phyloP scores from a whole-genome alignment of 1,284 basidiomycete species.

The Ustilago vetiveriae region DNA sequence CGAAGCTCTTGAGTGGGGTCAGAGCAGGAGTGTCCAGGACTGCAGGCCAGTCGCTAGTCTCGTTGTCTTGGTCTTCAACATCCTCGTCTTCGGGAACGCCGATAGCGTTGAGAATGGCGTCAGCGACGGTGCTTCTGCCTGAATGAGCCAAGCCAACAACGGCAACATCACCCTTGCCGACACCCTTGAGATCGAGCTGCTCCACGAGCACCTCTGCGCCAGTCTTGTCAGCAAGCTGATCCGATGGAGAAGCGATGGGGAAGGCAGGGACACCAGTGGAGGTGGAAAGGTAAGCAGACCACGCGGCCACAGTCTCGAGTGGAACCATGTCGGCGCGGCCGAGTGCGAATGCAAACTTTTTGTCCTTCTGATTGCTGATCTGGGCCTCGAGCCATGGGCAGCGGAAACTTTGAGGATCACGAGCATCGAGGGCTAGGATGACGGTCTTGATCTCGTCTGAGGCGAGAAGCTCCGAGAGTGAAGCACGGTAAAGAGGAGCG shows the following conservation, averaged over 20 bases:
- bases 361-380: constrained; percentile 23
- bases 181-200: constrained; percentile 36
- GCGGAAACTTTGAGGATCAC: constrained; percentile 58
- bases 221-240: constrained; percentile 27
- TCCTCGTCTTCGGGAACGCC: constrained; percentile 38
- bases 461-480: constrained; percentile 37
- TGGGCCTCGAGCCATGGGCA: constrained; percentile 53
- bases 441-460: constrained; percentile 48
- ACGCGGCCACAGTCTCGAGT: constrained; percentile 52
- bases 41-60: constrained; percentile 43
- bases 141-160: constrained; percentile 57
- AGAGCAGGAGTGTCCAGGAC: constrained; percentile 61
- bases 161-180: constrained; percentile 40
- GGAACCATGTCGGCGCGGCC: constrained; percentile 60
- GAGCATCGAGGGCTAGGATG: constrained; percentile 55
- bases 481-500: constrained; percentile 39
- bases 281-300: constrained; percentile 43
- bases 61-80: constrained; percentile 32
- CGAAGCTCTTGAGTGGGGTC: constrained; percentile 34
- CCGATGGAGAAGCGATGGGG: constrained; percentile 45
- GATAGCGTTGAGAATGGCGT: constrained; percentile 51
- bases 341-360: constrained; percentile 46
- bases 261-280: constrained; percentile 38
- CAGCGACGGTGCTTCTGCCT: constrained; percentile 52
- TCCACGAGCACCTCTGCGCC: constrained; percentile 50